Base-by-base conservation (phyloP, 768 basidiomycete genomes). In the Naganishia onofrii region DNA sequence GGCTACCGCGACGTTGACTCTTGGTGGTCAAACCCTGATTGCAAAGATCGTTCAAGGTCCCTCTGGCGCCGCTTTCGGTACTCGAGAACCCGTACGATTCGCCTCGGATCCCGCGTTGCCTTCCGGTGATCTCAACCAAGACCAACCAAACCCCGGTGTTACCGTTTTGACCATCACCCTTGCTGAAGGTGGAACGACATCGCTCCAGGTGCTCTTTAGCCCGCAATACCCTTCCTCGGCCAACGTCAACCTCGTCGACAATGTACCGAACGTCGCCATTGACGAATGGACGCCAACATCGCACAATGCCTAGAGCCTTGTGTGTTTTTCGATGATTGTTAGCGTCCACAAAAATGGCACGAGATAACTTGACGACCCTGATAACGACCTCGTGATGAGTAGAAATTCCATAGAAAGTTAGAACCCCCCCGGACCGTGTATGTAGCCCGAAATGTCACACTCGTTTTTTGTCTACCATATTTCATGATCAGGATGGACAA, bases 151-250 rank as follows among this genome's bases (percentile, higher is more conserved):
- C 82, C 84, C 86, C 0, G 87, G 86, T 29, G 90, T 93, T 70
- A 88, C 86, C 17, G 93, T 97, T 23, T 83, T 99, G 65, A 84
- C 84, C 69, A 88, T 99, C 78, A 84, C 82, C 73, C 58, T 82
- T 15, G 81, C 89, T 6, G 84, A 85, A 31, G 87, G 88, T 21
- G 92, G 92, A n/a, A 82, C 82, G 56, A 88, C 91, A 81, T 89
- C 83, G 19, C 80, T 96, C 57, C 87, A 94, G 82, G 88, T 97
- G 64, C 79, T 98, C 78, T 90, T 98, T 83, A 93, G 87, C 80
- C 96, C 95, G n/a, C 90, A 95, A 76, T 97, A 93, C 93, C 80
- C 84, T 29, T 78, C 75, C 10, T 69, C 73, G 19, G 68, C 71
- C 12, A 64, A 86, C 55, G 84, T 83, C 74, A 81, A 82, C 75